These are phyloP conservation scores for Rhododendron vialii DNA, from an alignment of 148 eudicot species.

Conservation along the genomic window DNA sequence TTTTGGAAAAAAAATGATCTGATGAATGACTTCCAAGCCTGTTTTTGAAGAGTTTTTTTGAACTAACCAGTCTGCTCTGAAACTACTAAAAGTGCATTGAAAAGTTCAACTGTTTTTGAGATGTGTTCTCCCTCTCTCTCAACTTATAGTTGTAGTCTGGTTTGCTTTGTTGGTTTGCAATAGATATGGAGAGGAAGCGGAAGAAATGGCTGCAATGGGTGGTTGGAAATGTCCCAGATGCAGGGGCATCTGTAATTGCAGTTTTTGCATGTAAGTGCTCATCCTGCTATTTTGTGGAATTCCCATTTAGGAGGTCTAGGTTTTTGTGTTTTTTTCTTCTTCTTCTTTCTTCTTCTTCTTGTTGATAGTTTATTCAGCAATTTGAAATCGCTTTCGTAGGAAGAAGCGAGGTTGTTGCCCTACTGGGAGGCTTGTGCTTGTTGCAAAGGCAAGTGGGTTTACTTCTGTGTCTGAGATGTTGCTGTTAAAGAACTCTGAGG, in stretches of 20 bases:
- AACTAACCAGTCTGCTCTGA: not conserved
- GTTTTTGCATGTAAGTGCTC: constrained; percentile 16
- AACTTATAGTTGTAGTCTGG: not conserved
- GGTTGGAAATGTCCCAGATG: constrained; percentile 24
- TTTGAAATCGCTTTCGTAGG: constrained; percentile 3
- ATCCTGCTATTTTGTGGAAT: not conserved
- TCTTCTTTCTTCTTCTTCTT: not conserved
- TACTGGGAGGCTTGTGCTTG: constrained; percentile 8
- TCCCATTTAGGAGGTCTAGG: not conserved
- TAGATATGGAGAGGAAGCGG: constrained; percentile 25
- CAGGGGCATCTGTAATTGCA: constrained; percentile 25
- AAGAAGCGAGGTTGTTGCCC: constrained; percentile 20
- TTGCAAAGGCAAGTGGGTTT: constrained; percentile 15
- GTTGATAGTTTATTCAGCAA: not conserved
- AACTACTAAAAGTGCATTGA: not conserved
- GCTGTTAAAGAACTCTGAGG: not conserved
- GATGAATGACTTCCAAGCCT: not conserved
- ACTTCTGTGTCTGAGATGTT: constrained; percentile 16
- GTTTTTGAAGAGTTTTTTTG: not conserved
- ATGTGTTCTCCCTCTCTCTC: not conserved
- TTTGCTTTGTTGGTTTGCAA: not conserved
- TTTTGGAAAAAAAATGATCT: too few relatives aligned
- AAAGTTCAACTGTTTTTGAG: not conserved
- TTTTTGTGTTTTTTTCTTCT: not conserved
- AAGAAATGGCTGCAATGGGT: constrained; percentile 12